These are phyloP conservation scores for Apiospora aurea DNA, from an alignment of 2,329 filamentous ascomycete genomes.

Conservation along the genomic window DNA sequence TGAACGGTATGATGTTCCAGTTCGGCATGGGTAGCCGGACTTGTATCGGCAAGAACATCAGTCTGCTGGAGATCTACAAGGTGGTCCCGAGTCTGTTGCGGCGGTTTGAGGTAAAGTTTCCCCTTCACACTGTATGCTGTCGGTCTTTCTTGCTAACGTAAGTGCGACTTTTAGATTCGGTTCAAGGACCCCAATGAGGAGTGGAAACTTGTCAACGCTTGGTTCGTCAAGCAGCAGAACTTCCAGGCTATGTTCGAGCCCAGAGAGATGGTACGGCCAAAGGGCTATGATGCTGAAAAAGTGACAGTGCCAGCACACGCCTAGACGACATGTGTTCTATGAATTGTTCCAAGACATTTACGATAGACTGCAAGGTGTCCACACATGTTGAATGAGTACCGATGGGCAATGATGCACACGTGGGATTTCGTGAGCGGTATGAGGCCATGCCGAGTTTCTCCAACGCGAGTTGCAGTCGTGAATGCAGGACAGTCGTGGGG, in stretches of 20 bases:
- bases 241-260: conserved; percentile 56
- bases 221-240: conserved; percentile 68
- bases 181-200: conserved; percentile 62
- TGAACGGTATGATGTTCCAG: conserved; percentile 75
- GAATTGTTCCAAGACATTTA: background rate
- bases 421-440: too few species aligned
- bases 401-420: too few species aligned
- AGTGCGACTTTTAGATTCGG: conserved; percentile 49
- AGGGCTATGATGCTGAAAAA: conserved; percentile 25
- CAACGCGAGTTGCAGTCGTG: background rate
- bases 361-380: background rate
- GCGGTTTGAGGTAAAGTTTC: conserved; percentile 63
- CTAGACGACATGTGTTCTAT: background rate
- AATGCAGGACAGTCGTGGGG: background rate
- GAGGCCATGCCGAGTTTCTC: too few species aligned
- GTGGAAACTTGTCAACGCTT: conserved; percentile 66
- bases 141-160: background rate
- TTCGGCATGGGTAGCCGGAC: conserved; percentile 76
- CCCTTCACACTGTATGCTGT: background rate
- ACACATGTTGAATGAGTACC: background rate
- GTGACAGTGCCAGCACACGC: background rate
- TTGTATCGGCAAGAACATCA: conserved; percentile 74
- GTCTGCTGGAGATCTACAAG: conserved; percentile 69
- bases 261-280: conserved; percentile 51
- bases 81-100: conserved; percentile 66